Base-by-base conservation (phyloP, 352 stramenopile genomes). In the Globisporangium viniferum region DNA sequence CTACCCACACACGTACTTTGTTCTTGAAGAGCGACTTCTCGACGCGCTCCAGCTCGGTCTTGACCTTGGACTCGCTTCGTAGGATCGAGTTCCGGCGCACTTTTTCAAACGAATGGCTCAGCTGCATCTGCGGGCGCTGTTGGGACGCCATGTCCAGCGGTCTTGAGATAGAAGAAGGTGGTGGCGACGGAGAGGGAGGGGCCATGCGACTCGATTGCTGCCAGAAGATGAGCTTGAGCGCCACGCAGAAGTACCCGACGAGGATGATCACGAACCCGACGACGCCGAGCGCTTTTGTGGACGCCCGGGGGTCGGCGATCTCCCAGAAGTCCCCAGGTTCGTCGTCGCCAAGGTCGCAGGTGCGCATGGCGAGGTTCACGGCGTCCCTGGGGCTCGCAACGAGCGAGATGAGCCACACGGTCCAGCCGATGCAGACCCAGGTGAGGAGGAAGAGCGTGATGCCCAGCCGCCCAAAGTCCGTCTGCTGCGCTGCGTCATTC, bases 361-460 rank as follows among this genome's bases (percentile, higher is more conserved):
- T 71, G 20, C 33, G 33, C 49, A 71, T 64, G 10, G 48, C 27
- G 4, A 58, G 53, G 35, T 62, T 69, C 27, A 71, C 22, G 1
- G 66, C 56, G n/a, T 55, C 39, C 4, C 7, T 6, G 10, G 66
- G 66, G 24, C 48, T 63, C 36, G 22, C 51, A 3, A 35, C 44
- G 35, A 71, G 61, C 18, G 61, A 61, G 3, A 20, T 62, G 59
- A 71, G 39, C 66, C 49, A 68, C 36, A 68, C 36, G 15, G 66
- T 64, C 66, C 66, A 71, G 59, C 56, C 64, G 46, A 70, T 44
- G 24, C 46, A 70, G 31, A 70, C 41, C 56, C 64, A 70, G 8
- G 48, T 24, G 5, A 65, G 7, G 33, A 70, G 29, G 20, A 62
- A 62, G 36, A 68, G 54, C 36, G 29, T 12, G 63, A 68, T 68